Base-by-base conservation (phyloP, 257 asterid species). In the Petunia axillaris region DNA sequence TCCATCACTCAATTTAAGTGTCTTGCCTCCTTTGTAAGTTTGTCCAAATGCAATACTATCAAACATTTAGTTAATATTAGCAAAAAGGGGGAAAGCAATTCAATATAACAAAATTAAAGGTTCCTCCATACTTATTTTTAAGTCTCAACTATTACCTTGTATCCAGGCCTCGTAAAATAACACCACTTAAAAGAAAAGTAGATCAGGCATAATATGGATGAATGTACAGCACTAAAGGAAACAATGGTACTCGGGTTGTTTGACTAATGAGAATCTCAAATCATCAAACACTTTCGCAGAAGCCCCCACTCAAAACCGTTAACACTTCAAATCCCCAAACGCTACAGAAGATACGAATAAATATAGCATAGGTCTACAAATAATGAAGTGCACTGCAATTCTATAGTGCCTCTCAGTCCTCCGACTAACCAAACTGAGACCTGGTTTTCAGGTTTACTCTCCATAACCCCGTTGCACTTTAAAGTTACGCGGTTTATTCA, bases 351-450 rank as follows among this genome's bases (percentile, higher is more conserved):
- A 46, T 46, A 70, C 25, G 58, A 44, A 44, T 46, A 9, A 44
- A 70, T 70, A 70, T 46, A 46, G 76, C 41, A 36, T 10, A 64
- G 46, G 41, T 70, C 58, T 70, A 46, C 76, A 70, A 46, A 25
- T 8, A 46, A 67, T 39, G 46, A 37, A 46, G 15, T 46, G 59
- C 76, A 70, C 9, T 46, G 39, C 40, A 43, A 46, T 68, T 66
- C 44, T 43, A 68, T 46, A 40, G 76, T 41, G 60, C 10, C 77
- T 48, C 77, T 46, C 25, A 4, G 8, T 70, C 77, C 57, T 70
- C 77, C 77, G 46, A 25, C 77, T 46, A 25, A 70, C 59, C 59
- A 48, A 71, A 46, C 25, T 10, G 76, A 46, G 43, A 71, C 59
- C 77, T 25, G 0, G 5, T 48, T 71, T 9, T 71, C 58, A 48